phyloP scores from a whole-genome alignment of 257 asterid genomes.

The Solanum peruvianum region DNA sequence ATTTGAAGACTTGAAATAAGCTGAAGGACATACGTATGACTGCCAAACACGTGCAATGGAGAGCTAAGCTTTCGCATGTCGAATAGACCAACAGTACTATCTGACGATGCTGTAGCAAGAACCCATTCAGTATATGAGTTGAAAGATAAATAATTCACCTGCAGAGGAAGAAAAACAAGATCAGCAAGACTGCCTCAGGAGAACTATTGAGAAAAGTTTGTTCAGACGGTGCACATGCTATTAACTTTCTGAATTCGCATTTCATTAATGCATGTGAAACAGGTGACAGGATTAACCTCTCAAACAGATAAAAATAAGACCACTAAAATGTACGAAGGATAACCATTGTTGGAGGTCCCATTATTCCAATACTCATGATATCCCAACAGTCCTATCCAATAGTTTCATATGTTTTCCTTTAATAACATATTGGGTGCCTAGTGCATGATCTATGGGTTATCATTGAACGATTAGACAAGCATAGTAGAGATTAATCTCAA shows the following conservation, averaged over 20 bases:
- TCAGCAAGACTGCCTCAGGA: not conserved
- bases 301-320: not conserved
- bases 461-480: not conserved
- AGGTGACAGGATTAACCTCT: not conserved
- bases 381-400: not conserved
- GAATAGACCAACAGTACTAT: constrained; percentile 78
- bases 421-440: not conserved
- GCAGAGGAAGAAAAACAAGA: constrained; percentile 12
- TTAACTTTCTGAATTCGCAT: not conserved
- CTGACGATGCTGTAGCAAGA: constrained; percentile 95
- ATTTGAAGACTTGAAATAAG: not conserved
- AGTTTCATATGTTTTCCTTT: not conserved
- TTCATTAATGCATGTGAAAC: not conserved
- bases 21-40: constrained; percentile 56
- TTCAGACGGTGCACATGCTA: not conserved
- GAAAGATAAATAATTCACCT: constrained; percentile 89
- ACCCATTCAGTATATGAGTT: constrained; percentile 87
- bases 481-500: not conserved
- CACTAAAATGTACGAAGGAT: not conserved
- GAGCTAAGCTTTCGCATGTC: constrained; percentile 74
- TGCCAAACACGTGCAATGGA: constrained; percentile 68
- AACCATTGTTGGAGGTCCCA: not conserved
- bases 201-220: not conserved
- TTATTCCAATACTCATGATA: not conserved
- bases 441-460: not conserved